Conservation (phyloP, 495 filamentous ascomycete species). For the Lophiostoma macrostomum region DNA sequence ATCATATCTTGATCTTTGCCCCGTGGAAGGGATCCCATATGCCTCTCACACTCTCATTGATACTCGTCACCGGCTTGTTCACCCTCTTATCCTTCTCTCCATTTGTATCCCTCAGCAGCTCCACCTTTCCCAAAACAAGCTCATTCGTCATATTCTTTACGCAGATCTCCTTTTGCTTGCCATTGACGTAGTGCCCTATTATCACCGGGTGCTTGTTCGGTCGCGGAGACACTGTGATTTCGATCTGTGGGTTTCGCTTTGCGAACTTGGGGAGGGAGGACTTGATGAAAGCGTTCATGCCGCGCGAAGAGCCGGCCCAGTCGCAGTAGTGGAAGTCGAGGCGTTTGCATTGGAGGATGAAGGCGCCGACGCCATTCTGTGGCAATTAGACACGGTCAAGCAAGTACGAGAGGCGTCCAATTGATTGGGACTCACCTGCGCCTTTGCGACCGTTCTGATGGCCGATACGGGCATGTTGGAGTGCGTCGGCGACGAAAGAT, state of each 20-base stretch:
- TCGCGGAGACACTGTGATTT: constrained; percentile 85
- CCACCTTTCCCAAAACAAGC: constrained; percentile 78
- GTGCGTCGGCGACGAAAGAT: not conserved
- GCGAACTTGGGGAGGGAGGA: constrained; percentile 73
- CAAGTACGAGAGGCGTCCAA: not conserved
- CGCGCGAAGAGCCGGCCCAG: constrained; percentile 82
- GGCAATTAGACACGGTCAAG: constrained; percentile 8
- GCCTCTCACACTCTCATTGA: constrained; percentile 89
- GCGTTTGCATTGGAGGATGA: constrained; percentile 94
- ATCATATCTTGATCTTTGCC: constrained; percentile 33
- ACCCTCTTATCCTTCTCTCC: constrained; percentile 79
- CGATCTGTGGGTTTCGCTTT: constrained; percentile 76
- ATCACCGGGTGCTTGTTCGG: constrained; percentile 84
- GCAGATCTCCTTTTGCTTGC: constrained; percentile 78
- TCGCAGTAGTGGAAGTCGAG: constrained; percentile 97
- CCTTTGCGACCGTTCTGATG: constrained; percentile 54
- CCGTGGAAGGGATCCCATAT: constrained; percentile 95
- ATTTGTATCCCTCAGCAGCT: constrained; percentile 74
- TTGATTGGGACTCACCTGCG: constrained; percentile 50
- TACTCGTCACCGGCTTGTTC: constrained; percentile 77
- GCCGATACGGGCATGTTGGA: constrained; percentile 67
- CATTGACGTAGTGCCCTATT: constrained; percentile 86
- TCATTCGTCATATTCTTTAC: constrained; percentile 78
- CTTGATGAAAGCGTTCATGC: constrained; percentile 89
- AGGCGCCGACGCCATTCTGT: constrained; percentile 94